Base-by-base conservation (phyloP, 768 basidiomycete genomes). In the Suillus plorans region DNA sequence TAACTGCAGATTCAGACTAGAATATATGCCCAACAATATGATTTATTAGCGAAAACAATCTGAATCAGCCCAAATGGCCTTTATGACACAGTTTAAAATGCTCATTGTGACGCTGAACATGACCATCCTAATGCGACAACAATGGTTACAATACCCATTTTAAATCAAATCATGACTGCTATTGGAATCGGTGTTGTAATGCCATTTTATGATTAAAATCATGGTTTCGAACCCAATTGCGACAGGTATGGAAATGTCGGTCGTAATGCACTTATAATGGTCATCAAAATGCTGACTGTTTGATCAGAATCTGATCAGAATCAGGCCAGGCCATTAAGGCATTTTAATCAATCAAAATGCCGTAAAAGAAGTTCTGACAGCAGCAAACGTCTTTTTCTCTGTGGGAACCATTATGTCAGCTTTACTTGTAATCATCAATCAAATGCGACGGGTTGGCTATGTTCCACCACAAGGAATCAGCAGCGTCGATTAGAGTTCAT, bases 201-300 rank as follows among this genome's bases (percentile, higher is more conserved):
- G 50, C 50, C 50, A 52, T 18, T 9, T 52, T 28, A 52, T 28
- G 50, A 28, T 52, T 52, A 52, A 25, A 31, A 52, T 52, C 1
- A 6, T 2, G 1, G 49, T 50, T 25, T 25, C 22, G 7, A 7
- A 28, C 49, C 49, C 1, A 22, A 52, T 52, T 52, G 22, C 8
- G 14, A 52, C 25, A 0, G 7, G 8, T 3, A 52, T 52, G 8
- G 28, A 4, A 52, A 52, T 52, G 25, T 28, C 0, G 7, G 25
- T 52, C 7, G 16, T 31, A 31, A 52, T 25, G 50, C 28, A 52
- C 22, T 52, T 31, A 28, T 52, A 52, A 52, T 52, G 2, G 28
- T 28, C 50, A 52, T 52, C 28, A 52, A 52, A 52, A 52, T 28
- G 50, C 50, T 52, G 50, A 52, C 50, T 52, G 50, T 25, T 52